Percentiles rank a stretch among this genome's conserved stretches.
phyloP scores from a whole-genome alignment of 164 flowering plant species.

The Liquidambar formosana region DNA sequence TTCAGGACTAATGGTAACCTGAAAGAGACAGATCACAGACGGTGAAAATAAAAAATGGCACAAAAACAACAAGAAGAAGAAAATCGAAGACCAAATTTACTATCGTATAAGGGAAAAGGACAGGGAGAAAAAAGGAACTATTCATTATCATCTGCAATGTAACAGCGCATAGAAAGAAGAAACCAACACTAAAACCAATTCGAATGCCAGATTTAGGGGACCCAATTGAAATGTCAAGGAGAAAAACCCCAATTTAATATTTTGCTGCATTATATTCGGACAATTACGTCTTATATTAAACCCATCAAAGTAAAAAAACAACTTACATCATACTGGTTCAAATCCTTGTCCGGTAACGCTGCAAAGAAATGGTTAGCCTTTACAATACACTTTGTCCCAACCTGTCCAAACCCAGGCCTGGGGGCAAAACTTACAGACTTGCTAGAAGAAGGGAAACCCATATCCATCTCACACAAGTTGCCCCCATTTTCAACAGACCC shows the following conservation, averaged over 20 bases:
- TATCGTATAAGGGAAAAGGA: slow-evolving; percentile 17
- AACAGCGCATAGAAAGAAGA: slow-evolving; percentile 19
- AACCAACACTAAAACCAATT: slow-evolving; percentile 7
- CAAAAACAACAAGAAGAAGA: slow-evolving; percentile 35
- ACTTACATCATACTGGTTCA: slow-evolving; percentile 94
- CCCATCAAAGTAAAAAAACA: slow-evolving; percentile 4
- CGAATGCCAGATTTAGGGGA: slow-evolving; percentile 23
- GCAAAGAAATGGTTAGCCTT: slow-evolving; percentile 96
- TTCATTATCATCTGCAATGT: slow-evolving; percentile 25
- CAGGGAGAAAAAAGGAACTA: slow-evolving; percentile 16
- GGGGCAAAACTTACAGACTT: slow-evolving; percentile 65
- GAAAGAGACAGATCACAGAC: slow-evolving; percentile 26
- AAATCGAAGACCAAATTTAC: slow-evolving; percentile 13
- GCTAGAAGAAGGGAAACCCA: slow-evolving; percentile 70
- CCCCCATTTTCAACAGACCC: slow-evolving; percentile 35
- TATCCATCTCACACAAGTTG: slow-evolving; percentile 37
- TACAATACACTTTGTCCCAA: slow-evolving; percentile 85
- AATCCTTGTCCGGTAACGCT: slow-evolving; percentile 79
- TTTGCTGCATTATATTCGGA: neutral
- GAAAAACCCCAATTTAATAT: neutral
- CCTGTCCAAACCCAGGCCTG: slow-evolving; percentile 82
- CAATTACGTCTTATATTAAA: slow-evolving; percentile 1
- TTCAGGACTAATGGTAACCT: slow-evolving; percentile 92
- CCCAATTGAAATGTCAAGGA: slow-evolving; percentile 2
- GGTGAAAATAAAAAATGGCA: slow-evolving; percentile 10